phyloP scores from a whole-genome alignment of 805 yeast species.

The Saccharomyces mikatae region DNA sequence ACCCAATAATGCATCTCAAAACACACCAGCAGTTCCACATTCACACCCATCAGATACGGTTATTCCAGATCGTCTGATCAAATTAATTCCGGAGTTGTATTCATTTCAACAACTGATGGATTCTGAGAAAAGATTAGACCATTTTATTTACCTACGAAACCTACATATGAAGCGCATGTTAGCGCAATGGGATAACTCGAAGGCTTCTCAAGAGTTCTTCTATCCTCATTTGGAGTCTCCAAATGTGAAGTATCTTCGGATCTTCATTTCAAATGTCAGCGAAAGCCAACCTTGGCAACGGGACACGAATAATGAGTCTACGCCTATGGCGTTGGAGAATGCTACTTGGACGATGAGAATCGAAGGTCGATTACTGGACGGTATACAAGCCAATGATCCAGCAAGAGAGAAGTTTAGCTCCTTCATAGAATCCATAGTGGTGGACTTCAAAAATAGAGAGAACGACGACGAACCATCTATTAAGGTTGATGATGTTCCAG shows the following conservation, averaged over 20 bases:
- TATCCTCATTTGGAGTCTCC: slow-evolving; percentile 34
- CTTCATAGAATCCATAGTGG: slow-evolving; percentile 73
- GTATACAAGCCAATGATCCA: slow-evolving; percentile 40
- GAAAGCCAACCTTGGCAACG: slow-evolving; percentile 87
- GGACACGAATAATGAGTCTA: slow-evolving; percentile 9
- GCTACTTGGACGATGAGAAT: slow-evolving; percentile 79
- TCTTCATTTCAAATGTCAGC: slow-evolving; percentile 73
- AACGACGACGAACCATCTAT: slow-evolving; percentile 16
- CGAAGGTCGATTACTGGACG: slow-evolving; percentile 72
- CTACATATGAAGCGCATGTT: slow-evolving; percentile 53
- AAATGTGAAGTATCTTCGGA: slow-evolving; percentile 52
- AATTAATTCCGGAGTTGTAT: slow-evolving; percentile 59
- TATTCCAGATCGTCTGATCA: slow-evolving; percentile 39
- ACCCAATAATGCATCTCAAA: slow-evolving; percentile 9
- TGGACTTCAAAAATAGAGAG: slow-evolving; percentile 46
- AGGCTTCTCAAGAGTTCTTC: slow-evolving; percentile 23
- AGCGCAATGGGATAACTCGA: slow-evolving; percentile 37
- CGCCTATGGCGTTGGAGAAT: slow-evolving; percentile 20
- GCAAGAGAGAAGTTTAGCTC: slow-evolving; percentile 61
- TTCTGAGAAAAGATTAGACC: slow-evolving; percentile 75
- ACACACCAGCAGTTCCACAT: slow-evolving; percentile 23
- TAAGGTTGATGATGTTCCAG: slow-evolving; percentile 14
- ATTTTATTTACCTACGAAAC: slow-evolving; percentile 67
- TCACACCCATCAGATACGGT: slow-evolving; percentile 46
- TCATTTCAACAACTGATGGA: slow-evolving; percentile 63